Evolutionary conservation across 1,139 yeast genomes (phyloP).

Genomic region (Magnusiomyces suaveolens): DNA sequence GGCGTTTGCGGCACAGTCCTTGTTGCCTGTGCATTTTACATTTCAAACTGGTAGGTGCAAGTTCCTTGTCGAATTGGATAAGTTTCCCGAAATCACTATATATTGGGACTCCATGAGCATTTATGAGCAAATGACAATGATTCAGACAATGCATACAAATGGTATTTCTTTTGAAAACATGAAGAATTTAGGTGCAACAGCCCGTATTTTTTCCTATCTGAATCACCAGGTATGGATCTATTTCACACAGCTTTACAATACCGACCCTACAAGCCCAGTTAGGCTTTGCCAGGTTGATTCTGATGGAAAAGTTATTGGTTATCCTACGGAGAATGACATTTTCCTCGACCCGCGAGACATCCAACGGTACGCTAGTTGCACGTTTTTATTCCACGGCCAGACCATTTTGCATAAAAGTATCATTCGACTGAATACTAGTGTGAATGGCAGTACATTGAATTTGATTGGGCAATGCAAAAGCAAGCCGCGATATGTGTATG

Average conservation of each 20-base stretch:
- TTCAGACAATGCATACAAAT: not conserved
- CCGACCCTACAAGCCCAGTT: not conserved
- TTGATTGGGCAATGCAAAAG: not conserved
- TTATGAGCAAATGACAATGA: not conserved
- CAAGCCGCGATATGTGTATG: constrained; percentile 1
- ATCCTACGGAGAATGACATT: not conserved
- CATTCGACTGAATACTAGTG: not conserved
- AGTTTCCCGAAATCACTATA: not conserved
- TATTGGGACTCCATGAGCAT: not conserved
- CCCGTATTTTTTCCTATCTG: not conserved
- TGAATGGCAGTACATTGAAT: not conserved
- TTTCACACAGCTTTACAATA: not conserved
- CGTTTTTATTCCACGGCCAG: not conserved
- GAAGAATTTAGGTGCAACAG: not conserved
- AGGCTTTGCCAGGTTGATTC: not conserved
- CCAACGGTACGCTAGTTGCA: not conserved
- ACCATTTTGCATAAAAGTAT: not conserved
- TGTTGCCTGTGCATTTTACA: not conserved
- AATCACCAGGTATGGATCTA: not conserved
- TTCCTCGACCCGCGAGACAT: not conserved
- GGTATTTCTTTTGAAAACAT: not conserved
- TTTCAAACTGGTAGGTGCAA: not conserved
- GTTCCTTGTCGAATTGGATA: not conserved
- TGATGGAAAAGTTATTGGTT: not conserved
- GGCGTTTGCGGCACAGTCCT: not conserved